phyloP scores from a whole-genome alignment of 768 basidiomycete genomes.

The Trametes coccinea region DNA sequence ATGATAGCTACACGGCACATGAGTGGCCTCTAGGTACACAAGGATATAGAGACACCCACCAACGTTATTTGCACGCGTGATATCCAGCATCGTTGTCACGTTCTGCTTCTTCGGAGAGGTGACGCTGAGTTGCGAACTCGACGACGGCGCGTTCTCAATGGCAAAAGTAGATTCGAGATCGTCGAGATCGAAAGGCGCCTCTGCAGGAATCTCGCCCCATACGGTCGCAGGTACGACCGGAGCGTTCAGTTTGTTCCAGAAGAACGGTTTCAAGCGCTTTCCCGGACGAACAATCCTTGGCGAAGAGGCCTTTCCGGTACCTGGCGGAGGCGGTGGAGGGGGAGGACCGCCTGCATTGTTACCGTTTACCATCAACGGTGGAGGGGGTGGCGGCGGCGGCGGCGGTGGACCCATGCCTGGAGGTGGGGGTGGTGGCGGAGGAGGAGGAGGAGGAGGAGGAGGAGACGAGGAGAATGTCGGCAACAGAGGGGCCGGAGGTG shows the following conservation, averaged over 20 bases:
- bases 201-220: slow-evolving; percentile 61
- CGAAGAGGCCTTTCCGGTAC: slow-evolving; percentile 20
- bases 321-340: slow-evolving; percentile 40
- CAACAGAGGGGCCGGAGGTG: slow-evolving; percentile 18
- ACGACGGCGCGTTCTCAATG: slow-evolving; percentile 48
- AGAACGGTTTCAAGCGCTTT: slow-evolving; percentile 79
- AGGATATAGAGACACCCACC: slow-evolving; percentile 43
- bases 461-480: slow-evolving; percentile 22
- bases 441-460: slow-evolving; percentile 40
- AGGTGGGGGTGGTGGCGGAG: slow-evolving; percentile 28
- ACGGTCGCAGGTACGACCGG: slow-evolving; percentile 52
- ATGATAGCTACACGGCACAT: slow-evolving; percentile 63
- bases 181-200: slow-evolving; percentile 53
- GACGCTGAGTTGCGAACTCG: slow-evolving; percentile 42
- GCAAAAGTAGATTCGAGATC: slow-evolving; percentile 78
- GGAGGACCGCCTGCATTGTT: slow-evolving; percentile 32
- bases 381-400: slow-evolving; percentile 23
- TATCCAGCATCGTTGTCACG: slow-evolving; percentile 73
- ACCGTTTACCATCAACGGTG: slow-evolving; percentile 5
- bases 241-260: slow-evolving; percentile 80
- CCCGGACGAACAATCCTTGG: slow-evolving; percentile 42
- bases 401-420: slow-evolving; percentile 20
- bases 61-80: slow-evolving; percentile 81
- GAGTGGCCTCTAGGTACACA: not conserved
- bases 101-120: slow-evolving; percentile 54